These are phyloP conservation scores for Trichoderma sp. DNA, from an alignment of 2,329 filamentous ascomycete species.

Conservation along the genomic window DNA sequence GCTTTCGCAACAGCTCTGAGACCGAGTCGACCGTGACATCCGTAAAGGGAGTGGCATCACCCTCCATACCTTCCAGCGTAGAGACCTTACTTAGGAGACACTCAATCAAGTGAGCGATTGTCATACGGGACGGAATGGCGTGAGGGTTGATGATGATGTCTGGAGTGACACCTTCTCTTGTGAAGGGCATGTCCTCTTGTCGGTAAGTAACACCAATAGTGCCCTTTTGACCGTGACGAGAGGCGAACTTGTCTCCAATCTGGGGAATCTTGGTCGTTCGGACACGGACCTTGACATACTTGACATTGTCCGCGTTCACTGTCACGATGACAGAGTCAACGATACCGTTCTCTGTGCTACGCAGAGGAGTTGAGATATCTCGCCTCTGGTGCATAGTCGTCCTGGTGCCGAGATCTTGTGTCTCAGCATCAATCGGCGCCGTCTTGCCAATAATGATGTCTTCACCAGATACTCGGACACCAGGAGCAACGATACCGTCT, in stretches of 20 bases:
- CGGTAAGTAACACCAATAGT: constrained; percentile 98
- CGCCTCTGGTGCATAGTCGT: constrained; percentile 88
- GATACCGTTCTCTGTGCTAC: constrained; percentile 95
- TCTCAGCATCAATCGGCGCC: constrained; percentile 87
- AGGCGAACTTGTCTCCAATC: constrained; percentile 99
- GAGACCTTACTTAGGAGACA: constrained; percentile 96
- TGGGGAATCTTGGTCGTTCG: constrained; percentile 97
- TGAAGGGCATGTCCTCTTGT: constrained; percentile 99
- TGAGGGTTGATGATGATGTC: constrained; percentile 99
- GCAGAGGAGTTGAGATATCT: constrained; percentile 90
- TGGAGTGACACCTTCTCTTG: constrained; percentile 82
- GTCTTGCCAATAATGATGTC: constrained; percentile 99
- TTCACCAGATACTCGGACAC: constrained; percentile 91
- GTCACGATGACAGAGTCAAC: constrained; percentile 91
- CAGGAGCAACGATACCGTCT: constrained; percentile 90
- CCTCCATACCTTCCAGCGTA: constrained; percentile 88
- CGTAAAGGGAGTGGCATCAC: constrained; percentile 96
- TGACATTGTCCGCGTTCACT: constrained; percentile 89
- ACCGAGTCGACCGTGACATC: constrained; percentile 95
- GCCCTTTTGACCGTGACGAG: constrained; percentile 97
- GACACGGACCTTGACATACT: constrained; percentile 96
- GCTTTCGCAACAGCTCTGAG: constrained; percentile 78
- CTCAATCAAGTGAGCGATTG: constrained; percentile 99
- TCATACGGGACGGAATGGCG: constrained; percentile 99
- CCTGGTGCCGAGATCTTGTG: constrained; percentile 88